Conservation (phyloP, 2,329 filamentous ascomycete species). For the Xylaria arbuscula region DNA sequence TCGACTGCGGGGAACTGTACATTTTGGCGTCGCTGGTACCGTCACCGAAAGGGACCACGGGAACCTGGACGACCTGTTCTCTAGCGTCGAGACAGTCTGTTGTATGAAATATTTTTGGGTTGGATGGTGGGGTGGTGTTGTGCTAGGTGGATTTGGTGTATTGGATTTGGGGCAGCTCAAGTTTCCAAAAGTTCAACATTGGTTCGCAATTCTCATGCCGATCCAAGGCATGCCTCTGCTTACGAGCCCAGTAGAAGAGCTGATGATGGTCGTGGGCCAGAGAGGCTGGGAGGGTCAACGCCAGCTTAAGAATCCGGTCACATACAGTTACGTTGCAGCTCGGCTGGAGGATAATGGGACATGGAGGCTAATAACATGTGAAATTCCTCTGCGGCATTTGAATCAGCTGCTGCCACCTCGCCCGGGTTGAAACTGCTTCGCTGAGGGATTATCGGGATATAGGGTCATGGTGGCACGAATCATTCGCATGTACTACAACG, state of each 20-base stretch:
- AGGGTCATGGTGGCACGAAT: too few species aligned
- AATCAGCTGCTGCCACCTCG: too few species aligned
- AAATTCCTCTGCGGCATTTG: not conserved
- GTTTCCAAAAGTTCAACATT: not conserved
- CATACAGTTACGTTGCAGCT: not conserved
- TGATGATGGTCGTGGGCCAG: not conserved
- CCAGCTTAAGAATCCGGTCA: not conserved
- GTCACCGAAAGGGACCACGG: too few species aligned
- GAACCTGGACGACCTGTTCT: too few species aligned
- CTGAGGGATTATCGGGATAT: too few species aligned
- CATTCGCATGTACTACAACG: too few species aligned
- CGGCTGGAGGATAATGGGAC: not conserved
- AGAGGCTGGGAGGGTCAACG: not conserved
- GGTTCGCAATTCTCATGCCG: not conserved
- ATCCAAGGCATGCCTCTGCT: not conserved
- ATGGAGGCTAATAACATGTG: not conserved
- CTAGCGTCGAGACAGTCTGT: too few species aligned
- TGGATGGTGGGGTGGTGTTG: too few species aligned
- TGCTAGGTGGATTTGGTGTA: too few species aligned
- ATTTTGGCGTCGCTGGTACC: not conserved
- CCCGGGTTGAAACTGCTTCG: too few species aligned
- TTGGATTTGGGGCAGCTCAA: not conserved
- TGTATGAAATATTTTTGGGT: too few species aligned
- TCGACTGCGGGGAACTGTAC: not conserved
- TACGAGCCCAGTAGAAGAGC: not conserved